Base-by-base conservation (phyloP, 2,329 filamentous ascomycete species). In the Trematosphaeria pertusa region DNA sequence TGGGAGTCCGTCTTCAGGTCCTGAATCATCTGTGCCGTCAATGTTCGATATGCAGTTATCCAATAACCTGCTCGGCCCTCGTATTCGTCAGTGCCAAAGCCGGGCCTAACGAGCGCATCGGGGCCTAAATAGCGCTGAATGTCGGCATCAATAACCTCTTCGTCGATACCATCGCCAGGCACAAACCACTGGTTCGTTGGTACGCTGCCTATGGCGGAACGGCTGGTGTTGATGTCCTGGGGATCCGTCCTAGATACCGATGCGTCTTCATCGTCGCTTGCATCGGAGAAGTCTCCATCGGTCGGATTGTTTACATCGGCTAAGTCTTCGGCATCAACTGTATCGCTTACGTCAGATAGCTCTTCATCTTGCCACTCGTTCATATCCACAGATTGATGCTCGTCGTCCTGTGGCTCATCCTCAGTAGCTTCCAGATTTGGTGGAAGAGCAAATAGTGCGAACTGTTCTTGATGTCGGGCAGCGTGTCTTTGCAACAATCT, bases 51-150 rank as follows among this genome's bases (percentile, higher is more conserved):
- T 7, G 73, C 73, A 43, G 72, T 73, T 52, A 76, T 74, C 72
- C 69, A 75, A 62, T 72, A 77, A 21, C 74, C 74, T 44, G 65
- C 12, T 48, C 60, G 62, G 50, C 73, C 70, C 56, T 71, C 58
- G 46, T 73, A 59, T 30, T 72, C 65, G 22, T 62, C 68, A 40
- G 57, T 69, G 37, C 70, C 71, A n/a, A 61, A 50, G 22, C 73
- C 74, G n/a, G 74, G 74, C 43, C 70, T 67, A 20, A 75, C 73
- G 42, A 73, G 70, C 22, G 74, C 74, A 66, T 77, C 74, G 42
- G 70, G 71, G 28, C 73, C 74, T 32, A 77, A 62, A 54, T 75
- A 76, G 48, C 73, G 64, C 57, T 75, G 72, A 46, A 77, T 76
- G 56, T 77, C 73, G 37, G 72, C 71, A 21, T 71, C 70, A 43